Percentiles rank a stretch among this genome's conserved stretches.
Evolutionary conservation across 768 basidiomycete genomes (phyloP).

Genomic region (Paxillus involutus): DNA sequence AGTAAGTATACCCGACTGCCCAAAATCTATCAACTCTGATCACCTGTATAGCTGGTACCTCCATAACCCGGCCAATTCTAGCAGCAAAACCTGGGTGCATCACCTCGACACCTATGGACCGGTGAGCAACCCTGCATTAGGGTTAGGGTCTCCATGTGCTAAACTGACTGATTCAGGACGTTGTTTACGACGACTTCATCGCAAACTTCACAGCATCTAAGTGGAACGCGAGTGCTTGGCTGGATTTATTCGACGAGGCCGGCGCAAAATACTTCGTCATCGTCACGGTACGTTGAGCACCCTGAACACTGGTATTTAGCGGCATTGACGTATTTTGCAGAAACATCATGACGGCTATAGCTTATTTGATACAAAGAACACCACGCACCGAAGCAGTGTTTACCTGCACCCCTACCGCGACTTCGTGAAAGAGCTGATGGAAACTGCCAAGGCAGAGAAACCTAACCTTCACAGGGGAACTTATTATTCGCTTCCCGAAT

Average conservation of each 20-base stretch:
- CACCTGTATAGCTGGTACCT: slow-evolving; percentile 35
- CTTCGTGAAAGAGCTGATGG: slow-evolving; percentile 49
- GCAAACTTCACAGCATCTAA: slow-evolving; percentile 49
- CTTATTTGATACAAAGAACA: slow-evolving; percentile 55
- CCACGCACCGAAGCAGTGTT: slow-evolving; percentile 50
- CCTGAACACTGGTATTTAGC: not conserved
- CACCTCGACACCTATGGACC: slow-evolving; percentile 50
- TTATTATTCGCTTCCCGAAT: slow-evolving; percentile 58
- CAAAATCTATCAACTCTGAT: not conserved
- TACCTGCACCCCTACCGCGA: slow-evolving; percentile 51
- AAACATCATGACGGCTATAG: slow-evolving; percentile 66
- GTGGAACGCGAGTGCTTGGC: slow-evolving; percentile 56
- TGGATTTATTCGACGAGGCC: slow-evolving; percentile 52
- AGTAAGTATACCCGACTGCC: slow-evolving; percentile 33
- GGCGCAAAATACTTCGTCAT: slow-evolving; percentile 65
- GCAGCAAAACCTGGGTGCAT: slow-evolving; percentile 45
- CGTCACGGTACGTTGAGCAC: slow-evolving; percentile 40
- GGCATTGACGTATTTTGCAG: slow-evolving; percentile 21
- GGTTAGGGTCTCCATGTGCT: not conserved
- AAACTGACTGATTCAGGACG: slow-evolving; percentile 28
- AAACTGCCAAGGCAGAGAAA: slow-evolving; percentile 47
- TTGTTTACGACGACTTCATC: slow-evolving; percentile 61
- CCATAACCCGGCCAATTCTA: slow-evolving; percentile 35
- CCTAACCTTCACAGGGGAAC: slow-evolving; percentile 56
- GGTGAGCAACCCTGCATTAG: slow-evolving; percentile 21